Base-by-base conservation (phyloP, 1,284 basidiomycete species). In the Naganishia liquefaciens region DNA sequence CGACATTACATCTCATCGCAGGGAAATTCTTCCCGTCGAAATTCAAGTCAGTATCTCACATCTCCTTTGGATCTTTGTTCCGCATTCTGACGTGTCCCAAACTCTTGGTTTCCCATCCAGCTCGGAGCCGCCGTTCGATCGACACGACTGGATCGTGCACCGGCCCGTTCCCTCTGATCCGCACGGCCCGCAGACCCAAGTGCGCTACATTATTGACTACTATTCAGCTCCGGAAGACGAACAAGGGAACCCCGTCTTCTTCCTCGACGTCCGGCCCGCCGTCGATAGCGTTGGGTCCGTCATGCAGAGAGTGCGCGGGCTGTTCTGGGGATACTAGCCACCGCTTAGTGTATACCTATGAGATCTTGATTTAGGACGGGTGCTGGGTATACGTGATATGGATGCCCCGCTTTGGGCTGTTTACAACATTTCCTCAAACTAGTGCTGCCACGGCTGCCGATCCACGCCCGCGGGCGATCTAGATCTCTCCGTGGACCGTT, bases 71-170 rank as follows among this genome's bases (percentile, higher is more conserved):
- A 7, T 37, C 2, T 7, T 9, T 2, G 33, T 5, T 7, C 33
- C 33, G 33, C 33, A 37, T 3, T 10, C 7, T 37, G 33, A 37
- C 6, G 33, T n/a, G n/a, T n/a, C n/a, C n/a, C n/a, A n/a, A n/a
- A n/a, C n/a, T n/a, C n/a, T n/a, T n/a, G n/a, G n/a, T n/a, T n/a
- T n/a, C n/a, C n/a, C n/a, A n/a, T n/a, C n/a, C 73, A 96, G 91
- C 78, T 82, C 86, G 40, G 89, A 93, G 73, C 90, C 92, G 5
- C 95, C 96, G 1, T 99, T 99, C 74, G 95, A 99, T 77, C 87
- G 95, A n/a, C 96, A 99, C 77, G 95, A 99, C 81, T 99, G 96
- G 96, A 81, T 96, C 58, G 84, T 99, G 65, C 87, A 88, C 42
- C 86, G 94, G 55, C 85, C 85, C 40, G 81, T 81, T 64, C 75